These are phyloP conservation scores for Calonectria pauciramosa DNA, from an alignment of 2,329 filamentous ascomycete genomes.

Conservation along the genomic window DNA sequence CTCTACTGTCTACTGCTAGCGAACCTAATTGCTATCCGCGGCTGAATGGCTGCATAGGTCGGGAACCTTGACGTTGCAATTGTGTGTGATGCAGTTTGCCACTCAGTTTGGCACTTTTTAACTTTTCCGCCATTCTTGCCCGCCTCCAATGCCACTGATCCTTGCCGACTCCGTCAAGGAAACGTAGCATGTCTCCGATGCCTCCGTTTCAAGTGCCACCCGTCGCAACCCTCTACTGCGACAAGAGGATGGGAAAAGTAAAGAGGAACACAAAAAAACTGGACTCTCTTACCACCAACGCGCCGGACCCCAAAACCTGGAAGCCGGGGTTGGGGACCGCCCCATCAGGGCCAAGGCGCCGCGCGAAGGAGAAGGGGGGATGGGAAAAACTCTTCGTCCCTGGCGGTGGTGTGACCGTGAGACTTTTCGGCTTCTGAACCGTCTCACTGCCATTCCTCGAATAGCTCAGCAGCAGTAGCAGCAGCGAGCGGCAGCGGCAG, in stretches of 20 bases:
- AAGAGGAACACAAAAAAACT: not conserved
- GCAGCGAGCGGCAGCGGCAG: not conserved
- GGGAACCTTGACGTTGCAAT: slow-evolving; percentile 6
- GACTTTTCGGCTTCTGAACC: slow-evolving; percentile 15
- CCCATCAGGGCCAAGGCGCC: not conserved
- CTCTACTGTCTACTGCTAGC: slow-evolving; percentile 34
- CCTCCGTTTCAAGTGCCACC: not conserved
- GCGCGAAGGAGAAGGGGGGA: not conserved
- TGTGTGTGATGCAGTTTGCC: slow-evolving; percentile 5
- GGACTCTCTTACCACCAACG: not conserved
- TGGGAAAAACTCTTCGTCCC: slow-evolving; percentile 5
- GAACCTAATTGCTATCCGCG: slow-evolving; percentile 2
- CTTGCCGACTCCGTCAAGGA: slow-evolving; percentile 6
- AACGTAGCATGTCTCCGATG: slow-evolving; percentile 10
- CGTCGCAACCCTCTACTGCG: slow-evolving; percentile 1
- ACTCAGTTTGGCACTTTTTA: slow-evolving; percentile 3
- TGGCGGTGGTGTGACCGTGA: slow-evolving; percentile 19
- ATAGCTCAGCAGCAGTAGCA: not conserved
- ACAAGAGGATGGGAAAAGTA: not conserved
- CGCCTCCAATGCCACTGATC: not conserved
- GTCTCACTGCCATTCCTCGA: slow-evolving; percentile 20
- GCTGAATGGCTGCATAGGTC: slow-evolving; percentile 27
- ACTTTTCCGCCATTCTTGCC: slow-evolving; percentile 9
- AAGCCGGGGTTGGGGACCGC: slow-evolving; percentile 14
- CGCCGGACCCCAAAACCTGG: slow-evolving; percentile 3